Base-by-base conservation (phyloP, 2,329 filamentous ascomycete species). In the Pseudogymnoascus sp. region DNA sequence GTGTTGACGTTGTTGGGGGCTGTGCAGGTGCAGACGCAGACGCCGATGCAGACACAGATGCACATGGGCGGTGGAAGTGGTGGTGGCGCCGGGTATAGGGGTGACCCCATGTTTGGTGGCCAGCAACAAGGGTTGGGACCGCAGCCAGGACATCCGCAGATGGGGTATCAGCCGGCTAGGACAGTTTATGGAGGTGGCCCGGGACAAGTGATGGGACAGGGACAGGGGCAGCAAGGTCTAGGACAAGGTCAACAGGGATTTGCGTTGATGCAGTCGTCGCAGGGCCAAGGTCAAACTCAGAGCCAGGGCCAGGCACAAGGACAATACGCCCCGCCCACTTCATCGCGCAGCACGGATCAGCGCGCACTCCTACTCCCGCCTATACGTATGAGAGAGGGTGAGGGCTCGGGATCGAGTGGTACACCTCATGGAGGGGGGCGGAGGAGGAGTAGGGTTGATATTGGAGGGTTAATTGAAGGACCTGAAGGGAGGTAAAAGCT, bases 1-100 rank as follows among this genome's bases (percentile, higher is more conserved):
- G 81, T 86, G 6, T 69, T 87, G 14, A 25, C 25, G n/a, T 19
- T 57, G n/a, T 2, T 34, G 8, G 48, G 48, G n/a, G 4, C 48
- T 1, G 48, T 57, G 8, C 48, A 57, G 25, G 6, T 34, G 8
- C 48, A 57, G 48, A n/a, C 28, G n/a, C 48, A 31, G 7, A 19
- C 48, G 28, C 48, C 48, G 3, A 57, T 51, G 45, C 45, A 51
- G 14, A n/a, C 23, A 6, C 43, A 23, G 43, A 48, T 54, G 48
- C 48, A 54, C 3, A 54, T 54, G 48, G 48, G 45, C 5, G 45
- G 45, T 31, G 45, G 45, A 1, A 16, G 48, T 31, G 43, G 43
- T 21, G 43, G 21, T 25, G 43, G 21, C 0, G 10, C 8, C 13
- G 25, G 25, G 7, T 57, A 57, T 34, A 34, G 48, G n/a, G 48